Base-by-base conservation (phyloP, 169 alveolate species). In the Plasmodium reichenowi region DNA sequence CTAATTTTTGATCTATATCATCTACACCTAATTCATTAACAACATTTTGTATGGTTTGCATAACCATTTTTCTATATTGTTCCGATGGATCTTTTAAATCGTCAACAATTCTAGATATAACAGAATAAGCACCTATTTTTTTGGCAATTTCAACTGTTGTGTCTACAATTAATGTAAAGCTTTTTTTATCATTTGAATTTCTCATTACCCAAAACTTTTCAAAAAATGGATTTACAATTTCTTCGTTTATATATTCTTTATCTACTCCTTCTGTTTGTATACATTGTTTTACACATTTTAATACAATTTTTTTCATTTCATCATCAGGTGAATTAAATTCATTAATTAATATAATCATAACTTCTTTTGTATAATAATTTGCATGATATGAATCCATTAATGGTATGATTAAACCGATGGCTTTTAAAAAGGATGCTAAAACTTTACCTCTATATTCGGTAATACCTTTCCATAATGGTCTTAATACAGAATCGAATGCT, bases 341-440 rank as follows among this genome's bases (percentile, higher is more conserved):
- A 54, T 99, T 97, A 62, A 97, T 98, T 74, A 99, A 93, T 32
- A 98, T 97, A 50, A 98, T 97, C 97, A 98, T 97, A 13, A 98
- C 99, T 89, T 97, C 99, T 54, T 98, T 97, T 10, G 99, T 98
- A 89, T 98, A 98, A 94, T 98, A 97, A 83, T 97, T 97, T 56
- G 99, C 99, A 80, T 98, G 99, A 71, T 98, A 98, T 56, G 98
- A 98, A 91, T 98, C 99, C 99, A 99, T 99, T 80, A 99, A 95
- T 0, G 99, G 99, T 56, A 99, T 98, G 43, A 99, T 98, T 73
- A 94, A 86, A 15, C 92, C 94, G 67, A 99, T 98, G 47, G 99
- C 99, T 94, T 99, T 98, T 89, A 99, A 94, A 94, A 98, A 98
- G 0, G 99, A 99, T 2, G 99, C 99, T 58, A 99, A 92, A 2